Evolutionary conservation across 2,329 filamentous ascomycete species (phyloP), one percentile per base, ranked within the genome.

Genomic region (Onygenales sp.): DNA sequence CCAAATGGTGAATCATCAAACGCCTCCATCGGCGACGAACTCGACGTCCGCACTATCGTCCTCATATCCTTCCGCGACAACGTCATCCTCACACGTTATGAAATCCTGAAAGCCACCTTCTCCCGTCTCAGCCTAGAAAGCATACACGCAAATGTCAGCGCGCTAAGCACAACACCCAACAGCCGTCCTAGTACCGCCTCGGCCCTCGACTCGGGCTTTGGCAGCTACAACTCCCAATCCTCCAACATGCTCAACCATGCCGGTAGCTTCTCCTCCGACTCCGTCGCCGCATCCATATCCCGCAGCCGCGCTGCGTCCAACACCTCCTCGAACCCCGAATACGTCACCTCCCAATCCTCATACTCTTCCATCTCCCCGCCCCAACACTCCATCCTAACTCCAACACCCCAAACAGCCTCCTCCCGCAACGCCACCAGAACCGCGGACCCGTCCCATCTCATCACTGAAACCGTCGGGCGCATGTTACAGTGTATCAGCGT

Each of bases 401-500:
- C 45, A 31, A 35, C 39, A 13, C 35, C 43, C 10, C 54, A 51
- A 35, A 10, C 45, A 7, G 35, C 43, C 9, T 27, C 45, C 14
- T 41, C 42, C 11, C 33, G 33, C 50, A 45, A 43, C 7, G 38
- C 53, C n/a, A 17, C 52, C 13, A 50, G 36, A 38, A 45, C 54
- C 11, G 57, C 67, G 5, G 74, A 76, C 55, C 71, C 69, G 63
- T 85, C 83, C 53, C 72, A 64, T 81, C 89, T 66, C 83, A 93
- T 97, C 52, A 95, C 93, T 0, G 91, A 97, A 61, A 95, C 92
- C 61, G 91, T 96, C 0, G 93, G 90, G 0, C 79, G 92, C 50
- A 95, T 98, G 89, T 76, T 98, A 58, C 93, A 98, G 73, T 98
- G 93, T 69, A 86, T 97, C 70, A 92, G 86, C 66, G 90, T 98